Conservation (phyloP, 129 eudicot species). For the Heracleum sosnowskyi region DNA sequence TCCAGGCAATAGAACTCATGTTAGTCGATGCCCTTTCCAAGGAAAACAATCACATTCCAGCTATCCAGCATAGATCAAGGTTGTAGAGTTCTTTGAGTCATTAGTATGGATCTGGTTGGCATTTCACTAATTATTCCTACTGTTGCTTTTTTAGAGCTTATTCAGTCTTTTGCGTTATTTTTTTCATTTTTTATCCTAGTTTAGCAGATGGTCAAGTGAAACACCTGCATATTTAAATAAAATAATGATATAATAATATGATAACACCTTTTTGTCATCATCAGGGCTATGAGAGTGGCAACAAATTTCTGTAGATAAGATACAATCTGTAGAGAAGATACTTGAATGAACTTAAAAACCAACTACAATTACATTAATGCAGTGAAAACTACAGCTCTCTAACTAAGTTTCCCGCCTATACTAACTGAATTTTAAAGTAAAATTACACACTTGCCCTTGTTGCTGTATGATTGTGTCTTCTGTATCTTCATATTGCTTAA, state of each 20-base stretch:
- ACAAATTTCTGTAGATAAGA: too few species aligned
- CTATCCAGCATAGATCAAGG: conserved; percentile 62
- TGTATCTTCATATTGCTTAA: too few species aligned
- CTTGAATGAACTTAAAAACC: too few species aligned
- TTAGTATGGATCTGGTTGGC: conserved; percentile 24
- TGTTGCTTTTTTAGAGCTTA: neutral
- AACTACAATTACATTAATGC: too few species aligned
- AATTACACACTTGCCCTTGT: too few species aligned
- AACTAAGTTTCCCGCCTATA: too few species aligned
- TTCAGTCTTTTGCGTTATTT: neutral
- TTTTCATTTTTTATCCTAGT: neutral
- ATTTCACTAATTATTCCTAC: conserved; percentile 23
- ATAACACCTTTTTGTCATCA: neutral
- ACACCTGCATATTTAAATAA: neutral
- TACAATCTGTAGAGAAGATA: too few species aligned
- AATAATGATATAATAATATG: neutral
- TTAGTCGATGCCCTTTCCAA: conserved; percentile 69
- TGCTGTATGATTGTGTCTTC: too few species aligned
- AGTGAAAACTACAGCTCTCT: too few species aligned
- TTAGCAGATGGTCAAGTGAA: neutral
- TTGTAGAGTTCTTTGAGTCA: conserved; percentile 7
- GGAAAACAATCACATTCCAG: conserved; percentile 49
- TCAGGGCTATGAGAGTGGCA: conserved; percentile 64
- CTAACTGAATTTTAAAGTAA: too few species aligned
- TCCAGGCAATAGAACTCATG: conserved; percentile 89